These are phyloP conservation scores for Aspergillus vadensis DNA, from an alignment of 2,329 filamentous ascomycete genomes.

Conservation along the genomic window DNA sequence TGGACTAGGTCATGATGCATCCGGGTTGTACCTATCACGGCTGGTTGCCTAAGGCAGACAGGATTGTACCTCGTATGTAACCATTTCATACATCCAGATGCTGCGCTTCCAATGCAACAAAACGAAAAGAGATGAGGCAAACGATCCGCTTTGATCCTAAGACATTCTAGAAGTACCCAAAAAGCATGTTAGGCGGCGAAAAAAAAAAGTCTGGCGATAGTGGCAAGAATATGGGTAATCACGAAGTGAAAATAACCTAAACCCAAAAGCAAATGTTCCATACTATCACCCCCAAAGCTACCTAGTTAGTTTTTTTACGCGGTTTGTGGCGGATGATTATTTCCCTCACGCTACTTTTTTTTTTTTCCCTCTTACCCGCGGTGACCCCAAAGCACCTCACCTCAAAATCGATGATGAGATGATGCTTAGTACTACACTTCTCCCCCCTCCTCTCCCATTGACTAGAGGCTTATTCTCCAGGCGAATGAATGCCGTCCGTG, in stretches of 20 bases:
- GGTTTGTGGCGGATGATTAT: constrained; percentile 4
- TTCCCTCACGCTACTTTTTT: background rate
- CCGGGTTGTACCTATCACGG: background rate
- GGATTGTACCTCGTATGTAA: background rate
- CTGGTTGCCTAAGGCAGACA: background rate
- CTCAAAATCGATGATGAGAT: background rate
- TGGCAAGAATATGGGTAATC: background rate
- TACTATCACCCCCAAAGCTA: background rate
- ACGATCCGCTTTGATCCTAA: background rate
- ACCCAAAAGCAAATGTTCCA: background rate
- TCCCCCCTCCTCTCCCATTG: background rate
- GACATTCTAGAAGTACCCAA: constrained; percentile 2
- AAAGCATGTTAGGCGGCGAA: background rate
- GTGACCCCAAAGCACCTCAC: background rate
- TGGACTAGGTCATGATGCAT: constrained; percentile 5
- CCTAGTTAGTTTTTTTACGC: background rate
- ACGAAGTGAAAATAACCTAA: background rate
- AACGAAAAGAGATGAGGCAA: background rate
- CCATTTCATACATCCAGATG: background rate
- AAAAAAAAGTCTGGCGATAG: background rate
- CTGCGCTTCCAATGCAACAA: background rate
- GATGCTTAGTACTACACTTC: background rate
- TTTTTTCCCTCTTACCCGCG: background rate
- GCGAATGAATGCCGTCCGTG: background rate
- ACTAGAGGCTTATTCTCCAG: background rate